Percentiles rank a stretch among this genome's conserved stretches.
phyloP scores from a whole-genome alignment of 129 eudicot species.

The Tagetes patula region DNA sequence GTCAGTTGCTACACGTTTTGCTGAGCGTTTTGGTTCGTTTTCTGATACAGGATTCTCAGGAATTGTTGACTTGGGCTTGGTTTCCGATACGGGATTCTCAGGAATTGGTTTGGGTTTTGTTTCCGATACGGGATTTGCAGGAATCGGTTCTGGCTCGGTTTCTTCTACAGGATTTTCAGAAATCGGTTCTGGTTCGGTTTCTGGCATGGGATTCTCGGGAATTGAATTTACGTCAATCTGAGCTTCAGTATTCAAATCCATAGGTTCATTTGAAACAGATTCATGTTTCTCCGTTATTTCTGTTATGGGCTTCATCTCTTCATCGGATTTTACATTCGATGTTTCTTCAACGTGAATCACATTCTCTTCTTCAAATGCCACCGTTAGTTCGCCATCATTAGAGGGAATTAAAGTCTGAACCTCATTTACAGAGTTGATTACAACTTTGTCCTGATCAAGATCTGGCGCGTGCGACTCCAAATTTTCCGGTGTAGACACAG shows the following conservation, averaged over 20 bases:
- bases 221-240: background rate
- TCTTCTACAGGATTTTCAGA: constrained; percentile 37
- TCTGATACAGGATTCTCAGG: constrained; percentile 12
- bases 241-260: background rate
- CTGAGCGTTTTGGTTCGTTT: constrained; percentile 41
- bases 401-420: constrained; percentile 27
- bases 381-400: constrained; percentile 29
- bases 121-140: constrained; percentile 34
- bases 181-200: background rate
- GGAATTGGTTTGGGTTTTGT: constrained; percentile 4
- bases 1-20: constrained; percentile 49
- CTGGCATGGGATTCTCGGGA: background rate
- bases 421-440: constrained; percentile 21
- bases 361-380: constrained; percentile 35
- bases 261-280: constrained; percentile 19
- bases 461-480: constrained; percentile 33
- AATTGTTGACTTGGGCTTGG: background rate
- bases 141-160: constrained; percentile 7
- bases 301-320: constrained; percentile 33
- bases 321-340: constrained; percentile 8
- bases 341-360: constrained; percentile 22
- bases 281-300: constrained; percentile 31
- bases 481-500: constrained; percentile 49
- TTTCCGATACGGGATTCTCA: constrained; percentile 9
- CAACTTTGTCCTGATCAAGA: constrained; percentile 28